These are phyloP conservation scores for Trypanosoma avium DNA, from an alignment of 208 protist genomes.

Conservation along the genomic window DNA sequence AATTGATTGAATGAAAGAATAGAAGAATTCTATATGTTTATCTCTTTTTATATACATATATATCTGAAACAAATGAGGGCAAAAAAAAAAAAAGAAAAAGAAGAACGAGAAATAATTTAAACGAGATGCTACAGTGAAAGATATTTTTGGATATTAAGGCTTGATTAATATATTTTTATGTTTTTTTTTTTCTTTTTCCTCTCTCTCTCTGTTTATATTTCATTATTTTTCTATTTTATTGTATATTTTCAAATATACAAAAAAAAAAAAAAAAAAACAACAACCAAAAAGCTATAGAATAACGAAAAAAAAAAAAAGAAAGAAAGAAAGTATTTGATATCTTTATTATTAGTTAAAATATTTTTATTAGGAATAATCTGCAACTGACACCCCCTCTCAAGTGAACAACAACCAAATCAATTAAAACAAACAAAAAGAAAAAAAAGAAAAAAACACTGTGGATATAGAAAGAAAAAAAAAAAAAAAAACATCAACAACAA, in stretches of 20 bases:
- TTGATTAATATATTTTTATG: neutral
- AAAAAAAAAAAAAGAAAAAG: neutral
- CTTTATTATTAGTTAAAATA: neutral
- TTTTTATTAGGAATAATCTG: slow-evolving; percentile 8
- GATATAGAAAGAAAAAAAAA: slow-evolving; percentile 1
- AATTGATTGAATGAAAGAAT: too few relatives aligned
- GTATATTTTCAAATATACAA: neutral
- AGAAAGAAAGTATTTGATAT: slow-evolving; percentile 9
- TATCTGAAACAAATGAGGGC: neutral
- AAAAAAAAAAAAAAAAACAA: neutral
- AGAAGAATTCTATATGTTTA: slow-evolving; percentile 23
- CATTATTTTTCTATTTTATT: neutral
- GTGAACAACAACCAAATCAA: neutral
- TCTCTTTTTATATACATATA: slow-evolving; percentile 8
- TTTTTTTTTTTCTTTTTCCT: neutral
- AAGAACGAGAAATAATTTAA: neutral
- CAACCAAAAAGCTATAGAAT: slow-evolving; percentile 5
- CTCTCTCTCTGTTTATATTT: slow-evolving; percentile 10
- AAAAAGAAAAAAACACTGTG: neutral
- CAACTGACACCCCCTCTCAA: neutral
- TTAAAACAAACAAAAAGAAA: neutral
- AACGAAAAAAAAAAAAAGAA: slow-evolving; percentile 6
- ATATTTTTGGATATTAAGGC: neutral
- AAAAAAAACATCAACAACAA: slow-evolving; percentile 2
- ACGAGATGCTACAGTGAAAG: neutral